Evolutionary conservation across 352 stramenopile species (phyloP).

Genomic region (Phytophthora boehmeriae): DNA sequence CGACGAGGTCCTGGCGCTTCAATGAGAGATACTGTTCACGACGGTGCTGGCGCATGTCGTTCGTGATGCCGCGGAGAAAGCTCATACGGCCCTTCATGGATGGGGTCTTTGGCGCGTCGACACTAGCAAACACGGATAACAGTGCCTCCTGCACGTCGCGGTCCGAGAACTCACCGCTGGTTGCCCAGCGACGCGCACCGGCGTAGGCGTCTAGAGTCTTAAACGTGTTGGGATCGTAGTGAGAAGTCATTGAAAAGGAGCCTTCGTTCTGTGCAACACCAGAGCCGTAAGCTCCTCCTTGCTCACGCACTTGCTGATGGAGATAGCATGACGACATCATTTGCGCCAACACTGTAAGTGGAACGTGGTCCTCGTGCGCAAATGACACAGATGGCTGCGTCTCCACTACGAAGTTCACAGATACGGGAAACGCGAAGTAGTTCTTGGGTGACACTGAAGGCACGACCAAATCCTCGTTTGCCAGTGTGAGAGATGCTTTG

Average conservation of each 20-base stretch:
- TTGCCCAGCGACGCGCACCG: conserved; percentile 55
- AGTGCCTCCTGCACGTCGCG: conserved; percentile 84
- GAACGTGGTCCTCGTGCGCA: conserved; percentile 74
- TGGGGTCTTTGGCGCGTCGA: conserved; percentile 80
- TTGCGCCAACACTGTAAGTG: conserved; percentile 75
- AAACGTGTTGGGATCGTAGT: conserved; percentile 87
- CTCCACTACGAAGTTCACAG: conserved; percentile 85
- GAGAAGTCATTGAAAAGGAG: conserved; percentile 80
- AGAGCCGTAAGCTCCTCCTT: conserved; percentile 81
- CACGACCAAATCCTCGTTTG: conserved; percentile 24
- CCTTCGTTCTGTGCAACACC: conserved; percentile 76
- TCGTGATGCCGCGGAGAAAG: conserved; percentile 83
- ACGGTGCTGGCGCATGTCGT: conserved; percentile 80
- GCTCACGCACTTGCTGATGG: conserved; percentile 82
- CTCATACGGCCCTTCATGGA: conserved; percentile 77
- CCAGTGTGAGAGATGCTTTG: conserved; percentile 21
- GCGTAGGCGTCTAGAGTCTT: conserved; percentile 80
- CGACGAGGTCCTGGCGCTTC: conserved; percentile 48
- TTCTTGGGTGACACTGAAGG: conserved; percentile 40
- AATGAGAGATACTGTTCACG: conserved; percentile 73
- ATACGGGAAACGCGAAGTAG: conserved; percentile 82
- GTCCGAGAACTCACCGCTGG: conserved; percentile 61
- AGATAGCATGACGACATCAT: conserved; percentile 87
- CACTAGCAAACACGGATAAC: conserved; percentile 73
- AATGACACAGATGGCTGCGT: conserved; percentile 78